Percentiles rank a stretch among this genome's conserved stretches.
Evolutionary conservation across 768 basidiomycete species (phyloP).

Genomic region (Amanita inopinata): DNA sequence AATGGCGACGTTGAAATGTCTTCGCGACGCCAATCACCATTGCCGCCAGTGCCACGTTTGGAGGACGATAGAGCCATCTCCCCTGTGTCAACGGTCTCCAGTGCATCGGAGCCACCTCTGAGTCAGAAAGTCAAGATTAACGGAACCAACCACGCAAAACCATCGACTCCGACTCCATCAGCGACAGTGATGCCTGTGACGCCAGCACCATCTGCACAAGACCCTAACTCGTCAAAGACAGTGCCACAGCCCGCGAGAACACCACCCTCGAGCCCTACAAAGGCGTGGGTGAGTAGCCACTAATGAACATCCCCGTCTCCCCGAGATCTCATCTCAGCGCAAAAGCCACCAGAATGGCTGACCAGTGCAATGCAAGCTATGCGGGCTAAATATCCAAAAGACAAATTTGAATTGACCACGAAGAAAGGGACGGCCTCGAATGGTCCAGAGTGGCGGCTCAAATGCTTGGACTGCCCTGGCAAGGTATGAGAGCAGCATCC

Average conservation of each 20-base stretch:
- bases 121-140: slow-evolving; percentile 57
- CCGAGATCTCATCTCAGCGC: slow-evolving; percentile 9
- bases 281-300: slow-evolving; percentile 17
- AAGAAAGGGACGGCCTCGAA: slow-evolving; percentile 45
- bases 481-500: slow-evolving; percentile 43
- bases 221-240: slow-evolving; percentile 15
- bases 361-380: slow-evolving; percentile 54
- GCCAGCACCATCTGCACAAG: slow-evolving; percentile 12
- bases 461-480: slow-evolving; percentile 87
- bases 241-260: slow-evolving; percentile 13
- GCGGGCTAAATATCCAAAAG: slow-evolving; percentile 67
- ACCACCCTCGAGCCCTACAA: slow-evolving; percentile 23
- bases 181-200: slow-evolving; percentile 9
- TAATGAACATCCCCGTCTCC: background rate
- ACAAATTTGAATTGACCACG: slow-evolving; percentile 71
- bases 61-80: slow-evolving; percentile 53
- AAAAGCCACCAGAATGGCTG: slow-evolving; percentile 63
- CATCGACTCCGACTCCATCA: slow-evolving; percentile 11
- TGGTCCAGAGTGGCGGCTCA: slow-evolving; percentile 82
- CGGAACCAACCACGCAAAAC: slow-evolving; percentile 30
- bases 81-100: slow-evolving; percentile 66
- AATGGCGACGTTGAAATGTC: slow-evolving; percentile 25
- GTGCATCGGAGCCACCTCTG: slow-evolving; percentile 65
- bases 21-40: slow-evolving; percentile 15
- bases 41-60: slow-evolving; percentile 16